phyloP scores from a whole-genome alignment of 352 stramenopile genomes.

The Phytophthora podocarpi region DNA sequence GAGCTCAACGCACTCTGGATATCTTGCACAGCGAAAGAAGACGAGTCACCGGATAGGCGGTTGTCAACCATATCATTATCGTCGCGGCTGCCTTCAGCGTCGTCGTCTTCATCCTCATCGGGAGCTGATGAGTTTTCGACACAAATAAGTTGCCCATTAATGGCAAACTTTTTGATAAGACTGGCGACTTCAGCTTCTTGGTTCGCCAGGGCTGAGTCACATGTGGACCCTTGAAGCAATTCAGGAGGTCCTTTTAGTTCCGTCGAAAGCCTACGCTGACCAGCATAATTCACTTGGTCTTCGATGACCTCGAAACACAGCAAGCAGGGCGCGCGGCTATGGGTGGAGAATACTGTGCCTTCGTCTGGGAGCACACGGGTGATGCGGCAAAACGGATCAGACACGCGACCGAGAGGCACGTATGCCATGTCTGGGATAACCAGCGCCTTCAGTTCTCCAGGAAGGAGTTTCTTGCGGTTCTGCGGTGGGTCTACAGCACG shows the following conservation, averaged over 20 bases:
- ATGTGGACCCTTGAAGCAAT: constrained; percentile 11
- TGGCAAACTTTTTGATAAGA: constrained; percentile 62
- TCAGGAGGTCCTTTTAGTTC: not conserved
- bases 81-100: constrained; percentile 16
- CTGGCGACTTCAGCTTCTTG: constrained; percentile 54
- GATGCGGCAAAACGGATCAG: constrained; percentile 72
- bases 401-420: constrained; percentile 72
- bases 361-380: constrained; percentile 69
- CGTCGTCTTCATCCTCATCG: constrained; percentile 48
- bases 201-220: constrained; percentile 21
- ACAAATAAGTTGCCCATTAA: constrained; percentile 66
- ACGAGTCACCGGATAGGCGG: not conserved
- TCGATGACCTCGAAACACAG: constrained; percentile 84
- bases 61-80: constrained; percentile 4
- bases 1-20: constrained; percentile 16
- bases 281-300: constrained; percentile 68
- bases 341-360: constrained; percentile 84
- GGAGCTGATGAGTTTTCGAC: constrained; percentile 36
- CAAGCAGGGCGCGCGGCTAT: constrained; percentile 72
- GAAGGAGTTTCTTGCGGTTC: constrained; percentile 70
- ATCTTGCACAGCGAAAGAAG: constrained; percentile 2
- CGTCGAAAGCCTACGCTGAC: constrained; percentile 41
- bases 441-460: constrained; percentile 46
- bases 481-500: constrained; percentile 60
- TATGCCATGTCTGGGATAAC: constrained; percentile 76